These are phyloP conservation scores for Tulasnella sp. DNA, from an alignment of 768 basidiomycete species.

Conservation along the genomic window DNA sequence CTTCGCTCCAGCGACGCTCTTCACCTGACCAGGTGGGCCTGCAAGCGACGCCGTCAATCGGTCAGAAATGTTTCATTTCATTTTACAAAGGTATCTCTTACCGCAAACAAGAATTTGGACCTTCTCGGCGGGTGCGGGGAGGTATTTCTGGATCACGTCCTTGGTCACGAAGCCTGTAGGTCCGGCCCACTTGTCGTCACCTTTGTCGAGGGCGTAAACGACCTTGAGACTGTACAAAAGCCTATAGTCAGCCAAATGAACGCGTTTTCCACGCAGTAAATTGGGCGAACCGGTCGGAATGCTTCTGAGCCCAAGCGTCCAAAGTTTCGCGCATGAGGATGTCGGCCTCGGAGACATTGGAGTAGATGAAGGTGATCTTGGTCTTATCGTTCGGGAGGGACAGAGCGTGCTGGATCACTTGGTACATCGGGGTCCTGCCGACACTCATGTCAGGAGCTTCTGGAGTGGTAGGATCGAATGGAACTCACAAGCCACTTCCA, in stretches of 20 bases:
- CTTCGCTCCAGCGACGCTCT: constrained; percentile 81
- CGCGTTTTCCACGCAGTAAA: neutral
- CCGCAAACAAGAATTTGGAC: constrained; percentile 87
- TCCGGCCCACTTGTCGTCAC: constrained; percentile 55
- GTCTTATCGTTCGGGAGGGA: constrained; percentile 71
- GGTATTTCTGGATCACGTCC: constrained; percentile 61
- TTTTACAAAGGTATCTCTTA: constrained; percentile 25
- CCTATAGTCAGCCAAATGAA: constrained; percentile 8
- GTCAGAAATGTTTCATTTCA: neutral
- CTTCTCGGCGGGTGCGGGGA: constrained; percentile 60
- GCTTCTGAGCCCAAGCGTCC: constrained; percentile 53
- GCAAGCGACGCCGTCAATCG: neutral
- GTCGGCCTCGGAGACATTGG: constrained; percentile 81
- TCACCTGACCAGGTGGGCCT: constrained; percentile 85
- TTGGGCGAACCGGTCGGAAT: constrained; percentile 34
- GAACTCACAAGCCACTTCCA: constrained; percentile 76
- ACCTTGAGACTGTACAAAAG: constrained; percentile 51
- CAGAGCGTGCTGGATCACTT: constrained; percentile 64
- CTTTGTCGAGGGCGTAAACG: constrained; percentile 79
- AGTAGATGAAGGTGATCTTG: constrained; percentile 85
- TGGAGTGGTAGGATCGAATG: neutral
- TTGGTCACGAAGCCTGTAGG: constrained; percentile 61
- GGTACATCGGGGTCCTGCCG: constrained; percentile 68
- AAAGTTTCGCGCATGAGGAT: constrained; percentile 77
- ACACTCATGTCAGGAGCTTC: neutral